Conservation (phyloP, 345 rosid genomes). For the Sonneratia alba region DNA sequence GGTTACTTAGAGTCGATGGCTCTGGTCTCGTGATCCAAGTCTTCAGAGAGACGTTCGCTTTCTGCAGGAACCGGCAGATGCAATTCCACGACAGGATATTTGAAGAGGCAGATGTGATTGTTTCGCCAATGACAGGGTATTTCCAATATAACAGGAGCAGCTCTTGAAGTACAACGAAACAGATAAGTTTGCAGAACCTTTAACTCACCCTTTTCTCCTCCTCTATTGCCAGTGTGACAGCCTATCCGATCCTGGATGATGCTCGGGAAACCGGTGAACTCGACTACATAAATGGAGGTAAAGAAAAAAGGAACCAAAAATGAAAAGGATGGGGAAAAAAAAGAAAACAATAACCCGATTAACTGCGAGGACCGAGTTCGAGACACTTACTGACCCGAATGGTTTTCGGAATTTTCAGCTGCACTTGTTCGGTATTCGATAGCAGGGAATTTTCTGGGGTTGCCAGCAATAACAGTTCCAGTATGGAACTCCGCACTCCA, state of each 20-base stretch:
- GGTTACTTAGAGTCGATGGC: not conserved
- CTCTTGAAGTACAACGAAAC: not conserved
- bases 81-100: constrained; percentile 40
- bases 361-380: not conserved
- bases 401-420: constrained; percentile 29
- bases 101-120: constrained; percentile 51
- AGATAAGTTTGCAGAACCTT: not conserved
- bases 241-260: constrained; percentile 42
- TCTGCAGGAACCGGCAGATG: constrained; percentile 52
- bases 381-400: not conserved
- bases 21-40: not conserved
- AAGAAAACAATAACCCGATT: not conserved
- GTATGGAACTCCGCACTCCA: constrained; percentile 18
- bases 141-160: not conserved
- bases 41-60: not conserved
- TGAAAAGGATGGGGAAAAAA: too few species aligned
- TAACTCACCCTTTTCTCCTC: not conserved
- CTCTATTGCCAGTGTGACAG: constrained; percentile 44
- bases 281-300: constrained; percentile 74
- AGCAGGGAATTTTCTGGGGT: constrained; percentile 69
- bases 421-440: constrained; percentile 60
- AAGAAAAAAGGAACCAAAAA: too few species aligned
- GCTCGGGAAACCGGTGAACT: constrained; percentile 53
- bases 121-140: constrained; percentile 66
- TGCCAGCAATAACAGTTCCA: constrained; percentile 62